Percentiles rank a stretch among this genome's conserved stretches.
These are phyloP conservation scores for Trametes hirsuta DNA, from an alignment of 1,284 basidiomycete genomes.

Conservation along the genomic window DNA sequence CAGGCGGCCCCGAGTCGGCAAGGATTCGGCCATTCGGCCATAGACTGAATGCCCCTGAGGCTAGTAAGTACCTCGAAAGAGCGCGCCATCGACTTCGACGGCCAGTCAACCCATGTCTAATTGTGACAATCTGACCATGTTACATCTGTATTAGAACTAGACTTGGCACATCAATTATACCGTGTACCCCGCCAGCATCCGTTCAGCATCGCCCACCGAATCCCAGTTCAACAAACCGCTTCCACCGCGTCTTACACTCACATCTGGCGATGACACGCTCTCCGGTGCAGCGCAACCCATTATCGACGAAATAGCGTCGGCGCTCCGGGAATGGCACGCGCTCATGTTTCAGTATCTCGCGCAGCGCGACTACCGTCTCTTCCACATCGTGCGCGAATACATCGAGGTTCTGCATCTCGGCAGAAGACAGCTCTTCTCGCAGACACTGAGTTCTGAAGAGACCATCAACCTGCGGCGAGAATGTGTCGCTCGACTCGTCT, in stretches of 20 bases:
- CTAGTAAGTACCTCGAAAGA: no score
- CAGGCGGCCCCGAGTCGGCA: no score
- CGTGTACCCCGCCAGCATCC: constrained; percentile 70
- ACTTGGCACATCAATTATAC: constrained; percentile 22
- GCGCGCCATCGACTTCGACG: no score
- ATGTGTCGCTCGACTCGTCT: constrained; percentile 87
- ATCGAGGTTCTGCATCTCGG: constrained; percentile 92
- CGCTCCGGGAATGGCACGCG: constrained; percentile 93
- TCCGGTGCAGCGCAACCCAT: constrained; percentile 86
- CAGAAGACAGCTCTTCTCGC: constrained; percentile 86
- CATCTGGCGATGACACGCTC: constrained; percentile 89
- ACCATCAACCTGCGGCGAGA: constrained; percentile 82
- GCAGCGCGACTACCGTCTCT: constrained; percentile 87
- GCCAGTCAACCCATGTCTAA: no score
- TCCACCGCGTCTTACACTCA: constrained; percentile 91
- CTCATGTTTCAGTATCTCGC: constrained; percentile 92
- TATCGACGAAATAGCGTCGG: constrained; percentile 96
- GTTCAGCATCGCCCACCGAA: constrained; percentile 59
- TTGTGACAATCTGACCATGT: no score
- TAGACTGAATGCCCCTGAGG: no score
- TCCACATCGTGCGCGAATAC: constrained; percentile 85
- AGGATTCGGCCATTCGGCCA: no score
- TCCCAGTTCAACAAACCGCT: constrained; percentile 75
- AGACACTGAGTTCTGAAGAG: constrained; percentile 89
- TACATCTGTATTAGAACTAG: no score